Conservation (phyloP, 1,284 basidiomycete species). For the Trametes hirsuta region DNA sequence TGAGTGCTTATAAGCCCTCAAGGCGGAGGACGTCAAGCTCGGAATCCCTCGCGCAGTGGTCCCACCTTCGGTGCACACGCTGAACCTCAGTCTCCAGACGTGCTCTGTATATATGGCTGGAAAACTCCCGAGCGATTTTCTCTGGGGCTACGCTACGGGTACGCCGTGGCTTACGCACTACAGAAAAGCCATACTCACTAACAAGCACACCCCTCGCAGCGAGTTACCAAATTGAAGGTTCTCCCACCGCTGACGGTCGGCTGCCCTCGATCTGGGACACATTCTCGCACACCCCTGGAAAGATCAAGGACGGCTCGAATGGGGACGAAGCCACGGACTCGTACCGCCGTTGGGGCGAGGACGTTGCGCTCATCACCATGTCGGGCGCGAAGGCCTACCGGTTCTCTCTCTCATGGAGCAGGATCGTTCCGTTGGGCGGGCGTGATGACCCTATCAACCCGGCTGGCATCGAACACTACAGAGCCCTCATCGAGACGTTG, state of each 20-base stretch:
- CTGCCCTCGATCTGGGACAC: constrained; percentile 76
- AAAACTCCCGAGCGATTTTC: constrained; percentile 32
- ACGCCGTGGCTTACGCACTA: not conserved
- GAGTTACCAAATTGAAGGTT: constrained; percentile 66
- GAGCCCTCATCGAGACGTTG: constrained; percentile 65
- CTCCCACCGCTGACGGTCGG: constrained; percentile 54
- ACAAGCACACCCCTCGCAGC: constrained; percentile 17
- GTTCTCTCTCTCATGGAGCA: constrained; percentile 77
- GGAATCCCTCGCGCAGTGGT: not conserved
- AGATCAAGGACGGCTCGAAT: constrained; percentile 63
- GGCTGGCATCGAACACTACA: constrained; percentile 67
- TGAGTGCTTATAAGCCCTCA: not conserved
- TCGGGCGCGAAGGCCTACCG: constrained; percentile 40
- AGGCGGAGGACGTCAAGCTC: no score
- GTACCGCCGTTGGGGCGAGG: constrained; percentile 67
- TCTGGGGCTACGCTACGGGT: constrained; percentile 38
- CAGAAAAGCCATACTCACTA: not conserved
- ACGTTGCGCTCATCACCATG: constrained; percentile 61
- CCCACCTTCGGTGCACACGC: no score
- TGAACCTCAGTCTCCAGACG: no score
- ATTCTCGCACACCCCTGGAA: constrained; percentile 67
- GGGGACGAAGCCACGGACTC: constrained; percentile 75
- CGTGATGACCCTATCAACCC: constrained; percentile 69
- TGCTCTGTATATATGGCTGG: constrained; percentile 9
- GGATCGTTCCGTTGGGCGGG: constrained; percentile 74